Evolutionary conservation across 768 basidiomycete genomes (phyloP).

Genomic region (Podaxis rugospora): DNA sequence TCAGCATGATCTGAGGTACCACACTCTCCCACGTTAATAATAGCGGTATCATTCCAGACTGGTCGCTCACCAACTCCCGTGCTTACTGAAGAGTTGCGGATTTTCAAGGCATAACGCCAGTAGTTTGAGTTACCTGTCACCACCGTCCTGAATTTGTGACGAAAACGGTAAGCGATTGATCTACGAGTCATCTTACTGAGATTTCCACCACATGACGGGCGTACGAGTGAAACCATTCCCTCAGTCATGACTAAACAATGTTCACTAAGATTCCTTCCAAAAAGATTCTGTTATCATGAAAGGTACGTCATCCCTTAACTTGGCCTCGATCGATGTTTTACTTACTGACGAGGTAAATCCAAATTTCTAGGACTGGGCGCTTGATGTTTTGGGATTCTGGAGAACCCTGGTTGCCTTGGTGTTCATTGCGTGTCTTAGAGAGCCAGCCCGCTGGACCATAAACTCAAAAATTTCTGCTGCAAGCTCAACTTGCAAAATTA

Average conservation of each 20-base stretch:
- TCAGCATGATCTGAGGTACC: no score
- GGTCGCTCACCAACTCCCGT: no score
- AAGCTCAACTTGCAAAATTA: not conserved
- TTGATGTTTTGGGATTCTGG: not conserved
- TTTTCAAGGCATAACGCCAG: no score
- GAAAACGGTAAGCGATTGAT: no score
- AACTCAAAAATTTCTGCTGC: not conserved
- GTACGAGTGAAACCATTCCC: not conserved
- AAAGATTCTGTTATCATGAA: not conserved
- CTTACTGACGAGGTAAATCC: not conserved
- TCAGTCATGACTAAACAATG: not conserved
- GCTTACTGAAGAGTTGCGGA: no score
- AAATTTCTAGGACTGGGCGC: not conserved
- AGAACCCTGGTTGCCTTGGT: not conserved
- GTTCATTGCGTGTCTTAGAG: not conserved
- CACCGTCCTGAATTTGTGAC: no score
- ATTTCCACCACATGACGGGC: no score
- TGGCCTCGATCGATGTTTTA: conserved; percentile 8
- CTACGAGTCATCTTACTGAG: no score
- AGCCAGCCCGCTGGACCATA: not conserved
- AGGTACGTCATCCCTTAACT: conserved; percentile 2
- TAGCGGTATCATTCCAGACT: no score
- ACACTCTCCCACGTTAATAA: no score
- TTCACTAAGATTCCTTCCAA: not conserved
- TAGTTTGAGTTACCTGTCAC: no score